Base-by-base conservation (phyloP, 805 yeast genomes). In the Candida ascalaphidarum region DNA sequence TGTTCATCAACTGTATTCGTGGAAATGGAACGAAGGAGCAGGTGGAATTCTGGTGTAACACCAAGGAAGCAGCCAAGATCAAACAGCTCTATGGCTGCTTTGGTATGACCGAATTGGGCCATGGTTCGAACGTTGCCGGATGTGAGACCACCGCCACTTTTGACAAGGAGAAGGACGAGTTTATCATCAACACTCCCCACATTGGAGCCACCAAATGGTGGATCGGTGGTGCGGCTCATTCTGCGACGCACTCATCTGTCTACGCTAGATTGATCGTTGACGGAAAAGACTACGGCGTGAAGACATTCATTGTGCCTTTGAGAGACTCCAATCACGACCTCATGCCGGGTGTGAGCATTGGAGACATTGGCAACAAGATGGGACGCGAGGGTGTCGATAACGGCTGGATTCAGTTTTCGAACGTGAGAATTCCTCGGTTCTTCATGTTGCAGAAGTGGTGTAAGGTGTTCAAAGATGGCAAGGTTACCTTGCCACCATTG, bases 71-170 rank as follows among this genome's bases (percentile, higher is more conserved):
- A 21, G 47, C 41, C 27, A 40, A 37, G 33, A 41, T 61, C 34
- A 59, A 56, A 39, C 55, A 52, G 26, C 36, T 59, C 25, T 42
- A 77, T 45, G 96, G 96, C 16, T 86, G 95, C 55, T 85, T 85
- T 58, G 85, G 81, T 25, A 85, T 85, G 96, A 86, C 95, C 11
- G 96, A 85, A 58, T 52, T 85, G 43, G 94, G 84, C 7, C 96
- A 85, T 50, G 45, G 45, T 43, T 39, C 43, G 20, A 42, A 42
- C 23, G 46, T 36, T 1, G 46, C 46, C 0, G 46, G 46, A 1
- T 38, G 41, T 4, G 46, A 42, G 18, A 42, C 46, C 23, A 38
- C 43, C 15, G 55, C 55, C 22, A 43, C 65, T 25, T 61, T 58
- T 29, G 69, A 63, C 36, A 45, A 43, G 26, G 51, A 48, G 30